Conservation (phyloP, 306 rosid genomes). For the Ziziphus jujuba region DNA sequence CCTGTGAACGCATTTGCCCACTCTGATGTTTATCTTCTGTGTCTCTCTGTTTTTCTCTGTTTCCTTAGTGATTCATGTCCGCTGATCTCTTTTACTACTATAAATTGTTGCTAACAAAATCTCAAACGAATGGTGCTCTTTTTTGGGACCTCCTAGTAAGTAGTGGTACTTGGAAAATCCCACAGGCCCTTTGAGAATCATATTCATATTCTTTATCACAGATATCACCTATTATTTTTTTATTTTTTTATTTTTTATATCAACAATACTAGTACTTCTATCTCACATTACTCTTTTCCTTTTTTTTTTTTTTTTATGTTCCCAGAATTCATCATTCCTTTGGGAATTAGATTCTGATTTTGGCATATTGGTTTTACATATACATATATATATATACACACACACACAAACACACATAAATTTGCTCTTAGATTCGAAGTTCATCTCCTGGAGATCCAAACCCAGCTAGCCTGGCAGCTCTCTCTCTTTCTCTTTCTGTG, state of each 20-base stretch:
- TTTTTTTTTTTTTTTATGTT: background rate
- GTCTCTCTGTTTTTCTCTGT: no score
- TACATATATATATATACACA: background rate
- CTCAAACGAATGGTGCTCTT: background rate
- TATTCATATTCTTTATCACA: constrained; percentile 15
- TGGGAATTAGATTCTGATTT: constrained; percentile 54
- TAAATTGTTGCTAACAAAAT: no score
- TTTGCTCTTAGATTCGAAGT: background rate
- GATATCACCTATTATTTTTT: background rate
- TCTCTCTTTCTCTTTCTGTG: no score
- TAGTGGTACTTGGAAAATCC: background rate
- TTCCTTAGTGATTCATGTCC: background rate
- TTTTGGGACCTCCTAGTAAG: no score
- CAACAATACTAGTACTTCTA: no score
- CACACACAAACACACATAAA: background rate
- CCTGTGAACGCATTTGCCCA: constrained; percentile 2
- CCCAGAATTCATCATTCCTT: constrained; percentile 35
- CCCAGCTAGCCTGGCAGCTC: no score
- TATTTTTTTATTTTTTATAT: no score
- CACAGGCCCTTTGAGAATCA: background rate
- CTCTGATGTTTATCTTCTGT: background rate
- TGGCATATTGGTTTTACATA: constrained; percentile 2
- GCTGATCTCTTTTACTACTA: no score
- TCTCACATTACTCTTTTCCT: background rate
- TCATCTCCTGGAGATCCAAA: background rate